phyloP scores from a whole-genome alignment of 208 protist species.

The Tritrichomonas musculus region DNA sequence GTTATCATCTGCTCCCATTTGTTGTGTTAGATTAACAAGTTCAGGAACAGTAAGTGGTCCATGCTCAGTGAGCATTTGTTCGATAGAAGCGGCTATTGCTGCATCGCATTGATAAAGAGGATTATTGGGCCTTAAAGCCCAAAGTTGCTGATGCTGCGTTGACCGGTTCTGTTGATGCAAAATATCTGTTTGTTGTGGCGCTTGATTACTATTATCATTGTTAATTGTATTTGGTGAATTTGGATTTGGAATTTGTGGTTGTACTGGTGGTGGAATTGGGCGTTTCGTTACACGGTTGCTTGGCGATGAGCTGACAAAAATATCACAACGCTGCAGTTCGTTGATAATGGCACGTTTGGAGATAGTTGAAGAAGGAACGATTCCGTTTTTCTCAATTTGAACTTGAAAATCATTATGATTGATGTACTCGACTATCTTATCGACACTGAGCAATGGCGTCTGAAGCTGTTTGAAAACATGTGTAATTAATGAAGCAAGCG shows the following conservation, averaged over 20 bases:
- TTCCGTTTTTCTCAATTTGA: background rate
- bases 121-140: background rate
- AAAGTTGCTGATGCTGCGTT: background rate
- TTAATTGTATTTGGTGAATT: no score
- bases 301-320: background rate
- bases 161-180: no score
- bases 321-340: background rate
- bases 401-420: background rate
- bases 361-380: background rate
- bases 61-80: background rate
- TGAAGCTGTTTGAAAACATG: background rate
- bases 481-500: background rate
- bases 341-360: background rate
- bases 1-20: background rate
- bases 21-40: background rate
- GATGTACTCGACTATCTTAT: background rate
- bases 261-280: no score
- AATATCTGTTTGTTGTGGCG: no score
- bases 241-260: no score
- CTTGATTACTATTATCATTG: no score
- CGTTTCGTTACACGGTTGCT: background rate
- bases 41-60: background rate
- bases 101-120: background rate
- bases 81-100: background rate
- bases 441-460: background rate